phyloP scores from a whole-genome alignment of 352 stramenopile species.

The Globisporangium lucens region DNA sequence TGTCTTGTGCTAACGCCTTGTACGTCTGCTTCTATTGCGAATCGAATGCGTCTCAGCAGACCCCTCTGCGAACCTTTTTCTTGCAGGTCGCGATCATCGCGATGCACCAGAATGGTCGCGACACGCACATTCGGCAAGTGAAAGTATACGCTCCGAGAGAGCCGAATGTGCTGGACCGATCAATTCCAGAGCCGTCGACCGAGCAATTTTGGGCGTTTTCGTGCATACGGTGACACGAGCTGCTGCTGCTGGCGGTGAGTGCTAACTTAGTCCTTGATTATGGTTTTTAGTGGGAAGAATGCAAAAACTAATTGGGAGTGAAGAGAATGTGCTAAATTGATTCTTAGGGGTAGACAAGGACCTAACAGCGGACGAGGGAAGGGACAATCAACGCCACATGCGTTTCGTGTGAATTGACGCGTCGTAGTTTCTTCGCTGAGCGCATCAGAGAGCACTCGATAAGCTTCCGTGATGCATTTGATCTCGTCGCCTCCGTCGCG shows the following conservation, averaged over 20 bases:
- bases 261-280: too few relatives aligned
- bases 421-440: slow-evolving; percentile 3
- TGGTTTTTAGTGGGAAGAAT: too few relatives aligned
- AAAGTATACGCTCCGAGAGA: slow-evolving; percentile 89
- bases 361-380: background rate
- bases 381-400: background rate
- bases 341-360: too few relatives aligned
- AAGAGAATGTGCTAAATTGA: too few relatives aligned
- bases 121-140: slow-evolving; percentile 95
- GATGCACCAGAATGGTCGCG: slow-evolving; percentile 98
- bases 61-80: slow-evolving; percentile 89
- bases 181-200: slow-evolving; percentile 50
- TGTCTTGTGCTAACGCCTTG: background rate
- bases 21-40: background rate
- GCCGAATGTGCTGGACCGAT: slow-evolving; percentile 45
- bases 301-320: too few relatives aligned
- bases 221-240: slow-evolving; percentile 38
- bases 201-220: slow-evolving; percentile 69
- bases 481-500: background rate
- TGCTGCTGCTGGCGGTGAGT: background rate
- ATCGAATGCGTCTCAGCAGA: background rate
- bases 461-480: slow-evolving; percentile 10
- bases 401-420: background rate
- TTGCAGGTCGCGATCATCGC: slow-evolving; percentile 94
- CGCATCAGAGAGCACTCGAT: background rate